A percentile compares a stretch with the other conserved stretches of the same genome.
These are phyloP conservation scores for Pseudisothecium myosuroides DNA, from an alignment of 225 moss, liverwort and hornwort genomes.

Conservation along the genomic window DNA sequence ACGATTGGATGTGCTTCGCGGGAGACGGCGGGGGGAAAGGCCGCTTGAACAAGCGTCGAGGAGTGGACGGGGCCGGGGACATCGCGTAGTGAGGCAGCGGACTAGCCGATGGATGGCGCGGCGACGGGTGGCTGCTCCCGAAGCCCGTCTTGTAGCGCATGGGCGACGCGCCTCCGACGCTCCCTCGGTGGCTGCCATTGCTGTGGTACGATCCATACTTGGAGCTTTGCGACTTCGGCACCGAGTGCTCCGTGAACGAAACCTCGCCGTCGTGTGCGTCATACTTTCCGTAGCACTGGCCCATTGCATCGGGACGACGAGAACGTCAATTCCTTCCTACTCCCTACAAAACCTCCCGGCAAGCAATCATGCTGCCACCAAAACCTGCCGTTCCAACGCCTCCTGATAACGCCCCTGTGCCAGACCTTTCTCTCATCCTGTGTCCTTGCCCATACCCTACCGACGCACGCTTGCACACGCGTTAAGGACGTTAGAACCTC, in stretches of 20 bases:
- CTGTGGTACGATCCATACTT: constrained; percentile 54
- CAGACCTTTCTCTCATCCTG: not conserved
- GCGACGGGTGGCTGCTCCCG: constrained; percentile 49
- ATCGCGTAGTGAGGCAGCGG: constrained; percentile 66
- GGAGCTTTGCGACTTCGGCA: constrained; percentile 31
- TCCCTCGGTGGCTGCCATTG: constrained; percentile 32
- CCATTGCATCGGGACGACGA: constrained; percentile 72
- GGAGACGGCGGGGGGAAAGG: constrained; percentile 95
- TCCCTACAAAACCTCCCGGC: not conserved
- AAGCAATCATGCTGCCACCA: not conserved
- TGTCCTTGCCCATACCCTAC: not conserved
- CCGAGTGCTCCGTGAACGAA: constrained; percentile 46
- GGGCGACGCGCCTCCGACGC: constrained; percentile 68
- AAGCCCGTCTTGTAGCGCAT: constrained; percentile 55
- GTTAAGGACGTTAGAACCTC: not conserved
- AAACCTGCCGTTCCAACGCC: not conserved
- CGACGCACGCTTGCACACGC: not conserved
- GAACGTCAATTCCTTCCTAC: not conserved
- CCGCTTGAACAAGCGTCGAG: constrained; percentile 58
- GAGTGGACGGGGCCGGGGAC: constrained; percentile 80
- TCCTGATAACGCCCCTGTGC: not conserved
- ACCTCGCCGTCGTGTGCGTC: constrained; percentile 27
- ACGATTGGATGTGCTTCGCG: constrained; percentile 90
- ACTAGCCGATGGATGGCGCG: constrained; percentile 67
- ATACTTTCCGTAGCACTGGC: constrained; percentile 96